phyloP scores from a whole-genome alignment of 1,284 basidiomycete species.

The Trametes versicolor region DNA sequence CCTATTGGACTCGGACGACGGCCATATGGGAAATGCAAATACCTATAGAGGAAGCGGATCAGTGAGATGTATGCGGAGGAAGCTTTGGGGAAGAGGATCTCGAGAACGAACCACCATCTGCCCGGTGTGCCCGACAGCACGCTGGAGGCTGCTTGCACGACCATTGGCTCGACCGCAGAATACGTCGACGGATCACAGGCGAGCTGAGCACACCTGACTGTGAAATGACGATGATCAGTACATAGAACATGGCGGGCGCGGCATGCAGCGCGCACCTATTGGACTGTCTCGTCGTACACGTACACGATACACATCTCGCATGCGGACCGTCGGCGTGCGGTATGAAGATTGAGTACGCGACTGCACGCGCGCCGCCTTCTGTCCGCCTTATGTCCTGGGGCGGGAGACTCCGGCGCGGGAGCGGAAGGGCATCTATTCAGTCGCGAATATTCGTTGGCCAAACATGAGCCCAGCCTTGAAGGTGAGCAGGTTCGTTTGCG shows the following conservation, averaged over 20 bases:
- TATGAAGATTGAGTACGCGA: background rate
- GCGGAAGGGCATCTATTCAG: background rate
- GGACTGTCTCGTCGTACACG: background rate
- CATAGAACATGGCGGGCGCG: background rate
- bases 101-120: background rate
- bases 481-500: too few species aligned
- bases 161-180: background rate
- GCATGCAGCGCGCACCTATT: background rate
- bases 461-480: too few species aligned
- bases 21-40: background rate
- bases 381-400: background rate
- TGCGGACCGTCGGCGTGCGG: too few species aligned
- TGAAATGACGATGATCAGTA: background rate
- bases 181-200: background rate
- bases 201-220: background rate
- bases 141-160: background rate
- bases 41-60: background rate
- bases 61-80: background rate
- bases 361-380: background rate
- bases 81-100: background rate
- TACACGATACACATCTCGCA: background rate
- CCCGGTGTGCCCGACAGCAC: background rate
- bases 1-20: background rate
- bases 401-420: background rate
- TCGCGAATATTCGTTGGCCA: background rate